These are phyloP conservation scores for Pichia sp. DNA, from an alignment of 1,139 yeast genomes.

Conservation along the genomic window DNA sequence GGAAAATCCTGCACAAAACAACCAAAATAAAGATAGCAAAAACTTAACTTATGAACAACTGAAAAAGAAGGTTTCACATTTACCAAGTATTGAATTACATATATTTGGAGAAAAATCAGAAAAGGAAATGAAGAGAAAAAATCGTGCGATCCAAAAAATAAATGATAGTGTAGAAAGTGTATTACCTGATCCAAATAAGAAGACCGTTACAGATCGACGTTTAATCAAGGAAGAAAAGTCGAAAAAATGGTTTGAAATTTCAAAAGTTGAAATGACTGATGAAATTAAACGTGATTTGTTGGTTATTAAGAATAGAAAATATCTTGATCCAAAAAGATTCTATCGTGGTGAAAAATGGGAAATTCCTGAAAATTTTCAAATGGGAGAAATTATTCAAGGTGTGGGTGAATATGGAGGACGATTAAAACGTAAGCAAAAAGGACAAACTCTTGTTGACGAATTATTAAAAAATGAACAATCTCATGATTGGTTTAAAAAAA, in stretches of 20 bases:
- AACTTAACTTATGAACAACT: slow-evolving; percentile 22
- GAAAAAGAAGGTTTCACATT: slow-evolving; percentile 18
- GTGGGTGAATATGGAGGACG: slow-evolving; percentile 73
- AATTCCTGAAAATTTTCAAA: slow-evolving; percentile 74
- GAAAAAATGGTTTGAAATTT: slow-evolving; percentile 76
- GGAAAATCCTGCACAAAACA: not conserved
- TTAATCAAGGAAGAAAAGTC: slow-evolving; percentile 36
- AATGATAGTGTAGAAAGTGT: slow-evolving; percentile 44
- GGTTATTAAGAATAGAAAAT: slow-evolving; percentile 78
- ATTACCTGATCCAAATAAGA: slow-evolving; percentile 22
- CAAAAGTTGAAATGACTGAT: slow-evolving; percentile 72
- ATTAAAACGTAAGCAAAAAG: slow-evolving; percentile 64
- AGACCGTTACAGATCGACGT: slow-evolving; percentile 29
- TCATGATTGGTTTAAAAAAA: slow-evolving; percentile 74
- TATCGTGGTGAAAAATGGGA: slow-evolving; percentile 84
- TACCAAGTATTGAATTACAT: slow-evolving; percentile 22
- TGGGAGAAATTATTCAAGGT: slow-evolving; percentile 84
- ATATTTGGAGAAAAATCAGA: slow-evolving; percentile 1
- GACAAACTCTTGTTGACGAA: slow-evolving; percentile 75
- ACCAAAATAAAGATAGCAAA: slow-evolving; percentile 1
- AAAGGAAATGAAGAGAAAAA: not conserved
- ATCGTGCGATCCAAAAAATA: slow-evolving; percentile 27
- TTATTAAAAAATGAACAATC: slow-evolving; percentile 68
- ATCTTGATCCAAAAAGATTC: slow-evolving; percentile 91
- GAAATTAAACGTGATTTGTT: slow-evolving; percentile 70